Evolutionary conservation across 1,284 basidiomycete species (phyloP), one percentile per base, ranked within the genome.

Genomic region (Tilletia walkeri): DNA sequence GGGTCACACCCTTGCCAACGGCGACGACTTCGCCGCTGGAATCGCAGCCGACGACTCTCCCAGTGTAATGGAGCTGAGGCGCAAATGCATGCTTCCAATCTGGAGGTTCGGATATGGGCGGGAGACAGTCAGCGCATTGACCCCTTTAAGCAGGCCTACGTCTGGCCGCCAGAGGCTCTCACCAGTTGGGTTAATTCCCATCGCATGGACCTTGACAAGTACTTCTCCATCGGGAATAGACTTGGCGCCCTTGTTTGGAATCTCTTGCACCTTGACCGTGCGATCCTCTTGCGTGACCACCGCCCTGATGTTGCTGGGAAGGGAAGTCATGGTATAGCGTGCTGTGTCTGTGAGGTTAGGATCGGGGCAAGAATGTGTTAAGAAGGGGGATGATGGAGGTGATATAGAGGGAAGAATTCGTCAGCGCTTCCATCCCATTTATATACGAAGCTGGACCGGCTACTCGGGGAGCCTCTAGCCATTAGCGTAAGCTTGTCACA

Each of bases 121-220:
- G 24, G 24, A 30, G 24, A 30, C 24, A 30, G 24, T 30, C 24
- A 30, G 24, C 24, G 2, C 24, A 30, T 30, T 30, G 24, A 30
- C n/a, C n/a, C n/a, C n/a, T n/a, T n/a, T n/a, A n/a, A n/a, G n/a
- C n/a, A n/a, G n/a, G n/a, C n/a, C n/a, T n/a, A n/a, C n/a, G n/a
- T n/a, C n/a, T n/a, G n/a, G n/a, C n/a, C n/a, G n/a, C n/a, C n/a
- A n/a, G n/a, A n/a, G n/a, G n/a, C 4, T 30, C 67, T 56, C 20
- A 68, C 67, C 67, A 16, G 67, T 68, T 36, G 67, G 67, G 38
- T 68, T 68, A 49, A 68, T 68, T 18, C 54, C 67, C 30, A 68
- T 63, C 4, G 67, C 67, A 14, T 30, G 38, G 20, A 59, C 50
- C 49, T 68, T 68, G 47, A 68, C 67, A 16, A 68, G 54, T 30